Conservation (phyloP, 2,329 filamentous ascomycete species). For the Dothistroma pini region DNA sequence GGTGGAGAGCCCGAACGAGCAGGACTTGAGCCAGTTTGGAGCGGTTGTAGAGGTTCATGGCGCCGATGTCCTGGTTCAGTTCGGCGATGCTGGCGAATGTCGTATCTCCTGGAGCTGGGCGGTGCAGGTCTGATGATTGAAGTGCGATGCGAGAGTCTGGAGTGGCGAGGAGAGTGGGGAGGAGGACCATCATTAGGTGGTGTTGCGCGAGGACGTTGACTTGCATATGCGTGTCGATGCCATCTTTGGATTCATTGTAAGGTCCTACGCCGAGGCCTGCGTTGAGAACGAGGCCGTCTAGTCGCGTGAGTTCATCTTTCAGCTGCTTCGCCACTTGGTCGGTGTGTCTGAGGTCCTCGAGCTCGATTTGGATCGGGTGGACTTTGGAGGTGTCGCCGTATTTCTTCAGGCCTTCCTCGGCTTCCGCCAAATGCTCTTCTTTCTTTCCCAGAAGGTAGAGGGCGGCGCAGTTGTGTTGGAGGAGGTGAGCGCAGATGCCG, state of each 20-base stretch:
- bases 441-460: conserved; percentile 51
- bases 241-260: conserved; percentile 49
- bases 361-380: conserved; percentile 40
- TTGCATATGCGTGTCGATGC: conserved; percentile 32
- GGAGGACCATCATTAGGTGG: conserved; percentile 43
- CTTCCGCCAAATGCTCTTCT: conserved; percentile 42
- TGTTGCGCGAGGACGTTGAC: conserved; percentile 35
- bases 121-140: conserved; percentile 51
- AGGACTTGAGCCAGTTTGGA: conserved; percentile 51
- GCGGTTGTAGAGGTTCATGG: conserved; percentile 48
- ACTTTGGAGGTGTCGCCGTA: conserved; percentile 44
- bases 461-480: conserved; percentile 47
- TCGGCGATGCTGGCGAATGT: conserved; percentile 46
- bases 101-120: conserved; percentile 36
- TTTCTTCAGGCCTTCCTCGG: conserved; percentile 45
- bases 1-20: conserved; percentile 43
- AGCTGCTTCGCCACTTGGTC: conserved; percentile 43
- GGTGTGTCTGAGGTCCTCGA: conserved; percentile 33
- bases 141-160: conserved; percentile 48
- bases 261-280: conserved; percentile 38
- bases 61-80: conserved; percentile 49
- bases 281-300: conserved; percentile 44
- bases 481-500: conserved; percentile 52
- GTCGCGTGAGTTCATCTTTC: conserved; percentile 38
- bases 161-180: conserved; percentile 39